Conservation (phyloP, 805 yeast species). For the Metschnikowia noctiluminum region DNA sequence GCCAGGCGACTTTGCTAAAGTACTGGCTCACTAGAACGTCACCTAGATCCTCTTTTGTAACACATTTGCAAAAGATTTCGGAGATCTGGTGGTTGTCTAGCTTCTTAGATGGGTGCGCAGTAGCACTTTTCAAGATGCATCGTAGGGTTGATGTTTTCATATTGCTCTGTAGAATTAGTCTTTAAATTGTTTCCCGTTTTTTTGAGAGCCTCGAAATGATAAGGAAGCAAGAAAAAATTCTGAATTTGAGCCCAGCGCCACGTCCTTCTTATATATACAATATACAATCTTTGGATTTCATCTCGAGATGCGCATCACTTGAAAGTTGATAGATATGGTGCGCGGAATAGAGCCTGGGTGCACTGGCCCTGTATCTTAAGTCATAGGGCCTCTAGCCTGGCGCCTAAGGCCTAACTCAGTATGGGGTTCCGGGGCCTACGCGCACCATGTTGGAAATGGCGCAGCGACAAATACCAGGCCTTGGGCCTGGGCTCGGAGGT, state of each 20-base stretch:
- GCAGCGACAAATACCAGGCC: neutral
- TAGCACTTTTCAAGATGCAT: conserved; percentile 2
- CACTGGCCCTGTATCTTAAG: neutral
- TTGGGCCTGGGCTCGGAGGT: neutral
- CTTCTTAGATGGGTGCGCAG: conserved; percentile 8
- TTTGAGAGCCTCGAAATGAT: too few species aligned
- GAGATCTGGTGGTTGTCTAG: conserved; percentile 10
- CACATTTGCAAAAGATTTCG: conserved; percentile 9
- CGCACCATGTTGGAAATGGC: conserved; percentile 7
- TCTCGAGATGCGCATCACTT: too few species aligned
- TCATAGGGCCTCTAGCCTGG: too few species aligned
- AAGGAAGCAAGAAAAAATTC: too few species aligned
- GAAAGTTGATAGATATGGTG: too few species aligned
- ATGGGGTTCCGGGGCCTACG: neutral
- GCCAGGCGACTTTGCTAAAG: conserved; percentile 39
- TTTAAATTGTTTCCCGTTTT: too few species aligned
- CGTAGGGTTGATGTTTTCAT: conserved; percentile 4
- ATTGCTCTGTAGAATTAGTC: neutral
- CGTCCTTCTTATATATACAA: too few species aligned
- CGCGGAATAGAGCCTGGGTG: too few species aligned
- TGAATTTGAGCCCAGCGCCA: too few species aligned
- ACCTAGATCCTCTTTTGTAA: conserved; percentile 4
- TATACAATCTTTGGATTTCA: too few species aligned
- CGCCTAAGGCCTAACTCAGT: too few species aligned
- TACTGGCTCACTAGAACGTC: conserved; percentile 18